Percentiles rank a stretch among this genome's conserved stretches.
Evolutionary conservation across 345 rosid genomes (phyloP).

Genomic region (Fremontodendron californicum): DNA sequence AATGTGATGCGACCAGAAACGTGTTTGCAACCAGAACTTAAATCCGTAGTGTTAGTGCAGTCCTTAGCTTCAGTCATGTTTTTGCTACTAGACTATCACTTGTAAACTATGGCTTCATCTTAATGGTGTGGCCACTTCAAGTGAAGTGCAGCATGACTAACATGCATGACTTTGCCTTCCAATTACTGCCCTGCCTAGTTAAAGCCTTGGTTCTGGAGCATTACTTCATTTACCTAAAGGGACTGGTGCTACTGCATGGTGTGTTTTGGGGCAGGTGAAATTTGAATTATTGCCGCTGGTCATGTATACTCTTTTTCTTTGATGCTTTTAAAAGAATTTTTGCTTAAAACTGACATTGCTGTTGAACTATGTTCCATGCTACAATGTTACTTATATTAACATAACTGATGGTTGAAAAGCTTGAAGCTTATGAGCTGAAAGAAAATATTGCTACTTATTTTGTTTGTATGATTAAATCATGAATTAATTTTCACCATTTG

Average conservation of each 20-base stretch:
- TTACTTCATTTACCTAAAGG: not conserved
- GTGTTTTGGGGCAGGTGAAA: not conserved
- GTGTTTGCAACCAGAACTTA: no score
- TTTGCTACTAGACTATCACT: not conserved
- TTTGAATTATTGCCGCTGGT: not conserved
- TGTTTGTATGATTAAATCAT: not conserved
- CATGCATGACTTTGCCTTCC: not conserved
- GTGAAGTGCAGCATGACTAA: not conserved
- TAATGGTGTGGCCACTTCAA: not conserved
- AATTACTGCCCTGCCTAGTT: not conserved
- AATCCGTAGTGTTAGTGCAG: no score
- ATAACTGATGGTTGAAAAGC: not conserved
- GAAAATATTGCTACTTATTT: not conserved
- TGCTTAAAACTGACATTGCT: not conserved
- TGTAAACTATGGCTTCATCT: not conserved
- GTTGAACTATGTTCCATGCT: not conserved
- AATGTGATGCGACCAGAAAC: no score
- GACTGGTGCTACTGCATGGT: not conserved
- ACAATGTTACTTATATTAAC: not conserved
- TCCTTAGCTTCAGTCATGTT: not conserved
- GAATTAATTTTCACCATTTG: not conserved
- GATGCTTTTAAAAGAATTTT: not conserved
- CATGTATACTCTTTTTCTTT: not conserved
- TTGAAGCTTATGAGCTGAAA: not conserved
- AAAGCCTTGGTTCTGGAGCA: not conserved